Evolutionary conservation across 345 rosid species (phyloP).

Genomic region (Mangifera indica): DNA sequence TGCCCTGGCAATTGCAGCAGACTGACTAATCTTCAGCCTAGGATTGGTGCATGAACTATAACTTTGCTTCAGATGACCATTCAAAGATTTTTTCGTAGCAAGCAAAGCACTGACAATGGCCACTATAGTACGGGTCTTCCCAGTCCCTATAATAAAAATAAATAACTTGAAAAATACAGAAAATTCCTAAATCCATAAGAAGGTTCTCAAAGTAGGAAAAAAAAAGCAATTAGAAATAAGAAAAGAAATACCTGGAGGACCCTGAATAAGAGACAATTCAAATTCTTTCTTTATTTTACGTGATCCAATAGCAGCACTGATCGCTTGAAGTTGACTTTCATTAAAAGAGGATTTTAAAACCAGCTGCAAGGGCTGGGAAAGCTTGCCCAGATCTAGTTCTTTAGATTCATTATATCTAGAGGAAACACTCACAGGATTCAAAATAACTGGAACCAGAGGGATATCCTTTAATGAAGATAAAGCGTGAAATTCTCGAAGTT

Average conservation of each 20-base stretch:
- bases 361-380: conserved; percentile 63
- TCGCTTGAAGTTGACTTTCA: conserved; percentile 85
- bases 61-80: conserved; percentile 40
- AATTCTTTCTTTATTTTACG: conserved; percentile 47
- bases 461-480: conserved; percentile 67
- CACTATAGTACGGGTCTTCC: conserved; percentile 92
- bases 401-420: conserved; percentile 32
- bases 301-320: conserved; percentile 57
- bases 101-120: conserved; percentile 90
- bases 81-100: conserved; percentile 39
- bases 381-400: conserved; percentile 43
- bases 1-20: conserved; percentile 75
- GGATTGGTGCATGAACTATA: conserved; percentile 36
- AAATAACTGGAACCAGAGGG: conserved; percentile 72
- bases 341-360: conserved; percentile 75
- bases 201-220: conserved; percentile 6
- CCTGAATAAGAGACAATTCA: conserved; percentile 90
- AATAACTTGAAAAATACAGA: conserved; percentile 10
- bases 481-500: conserved; percentile 95
- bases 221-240: background rate
- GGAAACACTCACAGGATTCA: conserved; percentile 57
- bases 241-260: conserved; percentile 81
- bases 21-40: conserved; percentile 56
- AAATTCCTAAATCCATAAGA: background rate
- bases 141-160: conserved; percentile 62